These are phyloP conservation scores for Globisporangium camurandrum DNA, from an alignment of 352 stramenopile species.

Conservation along the genomic window DNA sequence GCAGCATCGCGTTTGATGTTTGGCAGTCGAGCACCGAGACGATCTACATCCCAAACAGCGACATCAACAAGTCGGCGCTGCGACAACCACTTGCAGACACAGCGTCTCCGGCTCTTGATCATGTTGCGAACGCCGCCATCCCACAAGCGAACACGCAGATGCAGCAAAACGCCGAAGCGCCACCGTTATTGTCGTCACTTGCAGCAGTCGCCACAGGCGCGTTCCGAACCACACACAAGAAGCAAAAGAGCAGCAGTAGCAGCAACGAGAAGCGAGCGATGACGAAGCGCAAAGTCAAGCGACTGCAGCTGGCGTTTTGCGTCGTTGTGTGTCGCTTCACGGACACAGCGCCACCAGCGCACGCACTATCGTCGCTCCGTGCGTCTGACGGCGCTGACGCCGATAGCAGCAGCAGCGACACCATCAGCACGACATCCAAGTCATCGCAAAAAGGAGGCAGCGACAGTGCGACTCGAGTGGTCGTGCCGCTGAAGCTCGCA, in stretches of 20 bases:
- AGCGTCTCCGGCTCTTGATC: no score
- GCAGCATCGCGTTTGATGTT: constrained; percentile 43
- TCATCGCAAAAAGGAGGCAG: not conserved
- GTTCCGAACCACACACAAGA: not conserved
- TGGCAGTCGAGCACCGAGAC: constrained; percentile 36
- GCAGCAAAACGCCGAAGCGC: no score
- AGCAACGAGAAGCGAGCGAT: constrained; percentile 4
- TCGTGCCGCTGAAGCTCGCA: constrained; percentile 50
- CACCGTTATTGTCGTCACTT: no score
- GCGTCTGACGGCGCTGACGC: constrained; percentile 3
- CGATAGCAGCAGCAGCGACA: not conserved
- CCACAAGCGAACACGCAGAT: no score
- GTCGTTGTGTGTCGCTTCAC: constrained; percentile 43
- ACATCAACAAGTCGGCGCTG: not conserved
- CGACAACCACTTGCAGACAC: not conserved
- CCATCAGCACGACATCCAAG: not conserved
- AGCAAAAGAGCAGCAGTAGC: constrained; percentile 9
- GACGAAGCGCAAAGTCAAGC: constrained; percentile 36
- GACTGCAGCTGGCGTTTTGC: constrained; percentile 40
- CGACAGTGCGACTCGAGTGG: not conserved
- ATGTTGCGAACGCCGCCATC: no score
- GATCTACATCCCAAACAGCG: constrained; percentile 11
- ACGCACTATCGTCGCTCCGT: constrained; percentile 9
- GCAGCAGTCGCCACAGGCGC: no score
- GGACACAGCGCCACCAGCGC: constrained; percentile 23